Percentiles rank a stretch among this genome's conserved stretches.
These are phyloP conservation scores for Abelmoschus esculentus DNA, from an alignment of 345 rosid genomes.

Conservation along the genomic window DNA sequence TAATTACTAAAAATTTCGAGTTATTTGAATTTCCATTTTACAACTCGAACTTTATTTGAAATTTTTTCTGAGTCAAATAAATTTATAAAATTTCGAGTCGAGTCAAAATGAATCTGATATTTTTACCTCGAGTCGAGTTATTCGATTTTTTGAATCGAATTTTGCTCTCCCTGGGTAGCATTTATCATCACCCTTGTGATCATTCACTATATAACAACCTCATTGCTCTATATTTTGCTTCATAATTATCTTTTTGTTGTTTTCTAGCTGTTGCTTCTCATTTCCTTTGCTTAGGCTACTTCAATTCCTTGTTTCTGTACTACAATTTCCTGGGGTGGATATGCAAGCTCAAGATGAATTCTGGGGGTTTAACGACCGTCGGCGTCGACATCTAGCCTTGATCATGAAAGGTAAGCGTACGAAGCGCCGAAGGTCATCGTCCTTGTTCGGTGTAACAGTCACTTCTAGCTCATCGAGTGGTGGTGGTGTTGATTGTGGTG, in stretches of 20 bases:
- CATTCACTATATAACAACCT: constrained; percentile 31
- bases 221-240: constrained; percentile 24
- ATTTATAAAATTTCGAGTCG: too few relatives aligned
- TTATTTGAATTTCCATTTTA: too few relatives aligned
- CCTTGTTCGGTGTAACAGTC: constrained; percentile 25
- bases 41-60: too few relatives aligned
- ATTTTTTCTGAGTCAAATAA: too few relatives aligned
- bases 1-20: too few relatives aligned
- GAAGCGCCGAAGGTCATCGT: constrained; percentile 58
- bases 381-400: constrained; percentile 24
- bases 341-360: constrained; percentile 35
- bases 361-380: constrained; percentile 8
- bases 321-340: not conserved
- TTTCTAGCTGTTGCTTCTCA: constrained; percentile 8
- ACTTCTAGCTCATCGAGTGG: constrained; percentile 44
- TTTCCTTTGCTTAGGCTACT: constrained; percentile 3
- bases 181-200: constrained; percentile 7
- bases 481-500: constrained; percentile 15
- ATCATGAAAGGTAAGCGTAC: constrained; percentile 75
- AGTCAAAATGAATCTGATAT: too few relatives aligned
- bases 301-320: not conserved
- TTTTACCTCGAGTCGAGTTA: too few relatives aligned
- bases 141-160: too few relatives aligned
- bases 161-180: too few relatives aligned
- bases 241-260: constrained; percentile 1